Base-by-base conservation (phyloP, 2,329 filamentous ascomycete species). In the Ascomycota sp. region DNA sequence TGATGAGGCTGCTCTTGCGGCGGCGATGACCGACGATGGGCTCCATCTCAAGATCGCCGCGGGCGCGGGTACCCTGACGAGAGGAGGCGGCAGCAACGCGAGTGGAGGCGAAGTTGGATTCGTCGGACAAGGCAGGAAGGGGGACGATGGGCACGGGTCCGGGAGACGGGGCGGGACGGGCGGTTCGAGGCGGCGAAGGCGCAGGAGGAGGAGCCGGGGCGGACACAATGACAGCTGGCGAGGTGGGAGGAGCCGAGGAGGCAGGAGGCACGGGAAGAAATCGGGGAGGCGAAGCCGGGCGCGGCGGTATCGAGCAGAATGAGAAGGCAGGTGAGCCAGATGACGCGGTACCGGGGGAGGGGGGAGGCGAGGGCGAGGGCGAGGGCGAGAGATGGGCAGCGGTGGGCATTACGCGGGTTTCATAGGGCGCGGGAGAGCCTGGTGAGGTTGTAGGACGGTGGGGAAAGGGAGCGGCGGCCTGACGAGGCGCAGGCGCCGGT, bases 21-120 rank as follows among this genome's bases (percentile, higher is more conserved):
- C 65, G 59, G 25, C 63, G 59, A 41, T 68, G 64, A 40, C 63
- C 56, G n/a, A 46, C 42, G 36, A 69, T 55, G 23, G 62, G 50
- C 36, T 60, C 63, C 63, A 69, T 69, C 52, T 70, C 65, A 39
- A 69, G 64, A 36, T 59, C 55, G 38, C 55, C 50, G 37, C 36
- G 36, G 25, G 36, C 33, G 29, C 33, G 30, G 33, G 32, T 32
- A 23, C 29, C 38, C 29, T 32, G 32, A 31, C 31, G 35, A n/a
- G 34, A 25, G 10, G 35, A 38, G 13, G 35, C 28, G 20, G 38
- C 36, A 21, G 37, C 33, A 30, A 35, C 31, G 20, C 33, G 31
- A 6, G 36, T 30, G 13, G 32, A 27, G 9, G 31, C 30, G 17
- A 29, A 30, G 27, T 28, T 27, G 28, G 28, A 17, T n/a, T 26